Conservation (phyloP, 2,329 filamentous ascomycete species). For the Ophiostoma quercus region DNA sequence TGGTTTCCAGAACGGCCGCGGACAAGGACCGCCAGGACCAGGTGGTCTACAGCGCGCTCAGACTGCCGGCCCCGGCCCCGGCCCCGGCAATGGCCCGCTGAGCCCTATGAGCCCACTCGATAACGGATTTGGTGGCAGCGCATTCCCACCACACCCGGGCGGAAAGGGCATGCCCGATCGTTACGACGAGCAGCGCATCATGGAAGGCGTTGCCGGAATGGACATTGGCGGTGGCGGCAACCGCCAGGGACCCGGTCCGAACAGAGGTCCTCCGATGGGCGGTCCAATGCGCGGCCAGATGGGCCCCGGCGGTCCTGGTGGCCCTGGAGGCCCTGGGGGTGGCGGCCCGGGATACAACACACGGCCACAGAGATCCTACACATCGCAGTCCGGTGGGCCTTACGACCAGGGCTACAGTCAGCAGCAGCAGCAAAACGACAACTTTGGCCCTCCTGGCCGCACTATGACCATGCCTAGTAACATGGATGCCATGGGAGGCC, state of each 20-base stretch:
- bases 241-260: slow-evolving; percentile 27
- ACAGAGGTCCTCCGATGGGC: slow-evolving; percentile 29
- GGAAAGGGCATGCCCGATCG: slow-evolving; percentile 37
- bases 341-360: slow-evolving; percentile 22
- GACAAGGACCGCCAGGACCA: slow-evolving; percentile 38
- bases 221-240: slow-evolving; percentile 33
- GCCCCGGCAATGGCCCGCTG: slow-evolving; percentile 23
- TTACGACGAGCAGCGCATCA: slow-evolving; percentile 40
- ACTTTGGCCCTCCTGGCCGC: slow-evolving; percentile 49
- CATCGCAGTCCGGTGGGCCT: slow-evolving; percentile 29
- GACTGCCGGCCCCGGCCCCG: slow-evolving; percentile 21
- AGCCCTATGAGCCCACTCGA: slow-evolving; percentile 29
- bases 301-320: slow-evolving; percentile 24
- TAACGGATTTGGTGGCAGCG: slow-evolving; percentile 38
- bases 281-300: slow-evolving; percentile 26
- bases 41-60: slow-evolving; percentile 33
- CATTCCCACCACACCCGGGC: slow-evolving; percentile 43
- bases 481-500: slow-evolving; percentile 34
- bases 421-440: slow-evolving; percentile 32
- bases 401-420: slow-evolving; percentile 34
- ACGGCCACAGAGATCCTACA: slow-evolving; percentile 25
- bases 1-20: slow-evolving; percentile 28
- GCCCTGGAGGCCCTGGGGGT: slow-evolving; percentile 15
- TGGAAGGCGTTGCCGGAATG: slow-evolving; percentile 41
- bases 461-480: slow-evolving; percentile 58